phyloP scores from a whole-genome alignment of 805 yeast genomes.

The Diddensiella santjacobensis region DNA sequence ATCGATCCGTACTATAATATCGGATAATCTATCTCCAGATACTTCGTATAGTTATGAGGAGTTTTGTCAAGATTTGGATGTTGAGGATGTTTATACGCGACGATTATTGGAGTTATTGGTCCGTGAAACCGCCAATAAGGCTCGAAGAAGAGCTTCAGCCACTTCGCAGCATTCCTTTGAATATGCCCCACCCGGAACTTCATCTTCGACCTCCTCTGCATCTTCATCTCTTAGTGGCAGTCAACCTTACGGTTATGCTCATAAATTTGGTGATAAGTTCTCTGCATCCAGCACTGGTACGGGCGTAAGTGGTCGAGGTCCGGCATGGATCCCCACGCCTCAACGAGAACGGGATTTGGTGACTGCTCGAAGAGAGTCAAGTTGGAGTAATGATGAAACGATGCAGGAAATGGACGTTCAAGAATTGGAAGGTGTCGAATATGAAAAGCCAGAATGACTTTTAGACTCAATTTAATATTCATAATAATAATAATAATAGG shows the following conservation, averaged over 20 bases:
- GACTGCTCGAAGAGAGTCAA: slow-evolving; percentile 5
- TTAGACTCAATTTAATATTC: background rate
- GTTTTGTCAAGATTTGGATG: slow-evolving; percentile 27
- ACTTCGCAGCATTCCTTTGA: slow-evolving; percentile 6
- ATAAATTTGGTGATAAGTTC: slow-evolving; percentile 2
- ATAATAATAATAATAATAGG: background rate
- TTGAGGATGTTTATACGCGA: slow-evolving; percentile 23
- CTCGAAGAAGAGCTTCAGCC: slow-evolving; percentile 5
- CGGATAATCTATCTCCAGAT: slow-evolving; percentile 15
- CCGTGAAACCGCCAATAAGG: slow-evolving; percentile 22
- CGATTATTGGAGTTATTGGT: slow-evolving; percentile 27
- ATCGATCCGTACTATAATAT: slow-evolving; percentile 14
- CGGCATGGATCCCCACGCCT: slow-evolving; percentile 5
- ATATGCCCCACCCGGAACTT: slow-evolving; percentile 6
- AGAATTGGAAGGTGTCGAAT: slow-evolving; percentile 9
- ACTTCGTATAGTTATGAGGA: slow-evolving; percentile 24
- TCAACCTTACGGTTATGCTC: background rate
- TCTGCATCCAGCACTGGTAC: background rate
- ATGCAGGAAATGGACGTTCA: slow-evolving; percentile 7
- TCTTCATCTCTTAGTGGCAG: slow-evolving; percentile 1
- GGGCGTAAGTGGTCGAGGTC: background rate
- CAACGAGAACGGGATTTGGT: slow-evolving; percentile 7
- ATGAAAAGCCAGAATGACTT: background rate
- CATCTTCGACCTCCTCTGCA: slow-evolving; percentile 6
- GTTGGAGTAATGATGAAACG: slow-evolving; percentile 6